These are phyloP conservation scores for Linnemannia exigua DNA, from an alignment of 192 early-diverging fungal genomes.

Conservation along the genomic window DNA sequence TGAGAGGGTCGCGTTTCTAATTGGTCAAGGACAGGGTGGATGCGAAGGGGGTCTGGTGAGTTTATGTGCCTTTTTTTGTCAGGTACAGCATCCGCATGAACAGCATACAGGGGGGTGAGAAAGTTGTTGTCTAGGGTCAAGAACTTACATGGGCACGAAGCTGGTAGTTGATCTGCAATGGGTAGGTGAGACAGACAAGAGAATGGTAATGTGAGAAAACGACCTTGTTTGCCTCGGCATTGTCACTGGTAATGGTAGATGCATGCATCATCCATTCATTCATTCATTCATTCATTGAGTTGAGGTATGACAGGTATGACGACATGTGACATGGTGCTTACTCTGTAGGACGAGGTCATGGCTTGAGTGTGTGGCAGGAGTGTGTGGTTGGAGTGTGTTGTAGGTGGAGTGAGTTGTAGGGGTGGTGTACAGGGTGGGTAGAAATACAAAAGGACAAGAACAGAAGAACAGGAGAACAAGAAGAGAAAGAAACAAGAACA, in stretches of 20 bases:
- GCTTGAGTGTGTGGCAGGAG: not conserved
- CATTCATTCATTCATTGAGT: no score
- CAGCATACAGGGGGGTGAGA: slow-evolving; percentile 30
- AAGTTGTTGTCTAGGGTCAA: not conserved
- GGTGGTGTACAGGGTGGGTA: slow-evolving; percentile 27
- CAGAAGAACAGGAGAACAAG: slow-evolving; percentile 17
- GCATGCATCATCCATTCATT: not conserved
- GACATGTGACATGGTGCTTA: slow-evolving; percentile 27
- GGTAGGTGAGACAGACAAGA: not conserved
- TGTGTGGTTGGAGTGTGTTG: slow-evolving; percentile 15
- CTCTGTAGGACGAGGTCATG: slow-evolving; percentile 63
- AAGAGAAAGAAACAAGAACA: slow-evolving; percentile 19
- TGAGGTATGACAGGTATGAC: slow-evolving; percentile 8
- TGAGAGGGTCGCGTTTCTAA: slow-evolving; percentile 93
- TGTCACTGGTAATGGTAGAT: not conserved
- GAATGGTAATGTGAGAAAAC: not conserved
- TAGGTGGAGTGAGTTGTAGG: no score
- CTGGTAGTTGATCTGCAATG: slow-evolving; percentile 61
- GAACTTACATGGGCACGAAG: slow-evolving; percentile 59
- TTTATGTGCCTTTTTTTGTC: slow-evolving; percentile 53
- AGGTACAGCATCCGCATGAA: not conserved
- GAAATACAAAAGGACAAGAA: slow-evolving; percentile 26
- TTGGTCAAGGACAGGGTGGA: slow-evolving; percentile 68
- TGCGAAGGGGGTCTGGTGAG: no score
- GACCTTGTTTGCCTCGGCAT: not conserved